Base-by-base conservation (phyloP, 805 yeast species). In the Monosporozyma solicola region DNA sequence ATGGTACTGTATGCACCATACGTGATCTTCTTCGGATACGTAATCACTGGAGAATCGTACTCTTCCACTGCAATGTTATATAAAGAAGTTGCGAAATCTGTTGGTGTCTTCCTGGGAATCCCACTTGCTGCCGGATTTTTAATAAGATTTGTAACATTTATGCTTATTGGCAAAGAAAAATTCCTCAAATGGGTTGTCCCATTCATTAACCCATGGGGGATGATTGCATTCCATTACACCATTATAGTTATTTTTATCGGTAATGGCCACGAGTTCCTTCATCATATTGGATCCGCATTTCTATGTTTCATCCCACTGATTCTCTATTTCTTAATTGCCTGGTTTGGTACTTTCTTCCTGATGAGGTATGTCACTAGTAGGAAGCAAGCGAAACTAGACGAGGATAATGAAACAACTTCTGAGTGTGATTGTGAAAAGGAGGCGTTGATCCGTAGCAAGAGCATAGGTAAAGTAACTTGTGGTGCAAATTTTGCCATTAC, bases 1-100 rank as follows among this genome's bases (percentile, higher is more conserved):
- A 68, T 80, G 48, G 69, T 75, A 0, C 67, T 80, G 22, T 79
- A 74, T 62, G 82, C 82, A 3, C 84, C 84, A 7, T 71, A 74
- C 53, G 74, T 76, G 52, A 62, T 76, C 33, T 72, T 79, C 49
- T 76, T 74, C 58, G 72, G 79, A 53, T 72, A 76, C 54, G 73
- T 72, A 5, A 71, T 79, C n/a, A 62, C 71, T 20, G 63, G 67
- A 24, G 48, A 24, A 32, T 53, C 54, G 10, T 43, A 52, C 13
- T 45, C 43, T 22, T 32, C 52, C 10, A 45, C 48, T 22, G 13
- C 51, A 33, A 50, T 54, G 48, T 59, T 72, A 15, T 77, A 75
- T 56, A 49, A 64, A 7, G 59, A 69, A 20, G 83, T 76, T 24
- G 80, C 80, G 1, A 68, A 70, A 54, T 73, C 76, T 55, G 82